Evolutionary conservation across 805 yeast species (phyloP).

Genomic region (Candida adriatica): DNA sequence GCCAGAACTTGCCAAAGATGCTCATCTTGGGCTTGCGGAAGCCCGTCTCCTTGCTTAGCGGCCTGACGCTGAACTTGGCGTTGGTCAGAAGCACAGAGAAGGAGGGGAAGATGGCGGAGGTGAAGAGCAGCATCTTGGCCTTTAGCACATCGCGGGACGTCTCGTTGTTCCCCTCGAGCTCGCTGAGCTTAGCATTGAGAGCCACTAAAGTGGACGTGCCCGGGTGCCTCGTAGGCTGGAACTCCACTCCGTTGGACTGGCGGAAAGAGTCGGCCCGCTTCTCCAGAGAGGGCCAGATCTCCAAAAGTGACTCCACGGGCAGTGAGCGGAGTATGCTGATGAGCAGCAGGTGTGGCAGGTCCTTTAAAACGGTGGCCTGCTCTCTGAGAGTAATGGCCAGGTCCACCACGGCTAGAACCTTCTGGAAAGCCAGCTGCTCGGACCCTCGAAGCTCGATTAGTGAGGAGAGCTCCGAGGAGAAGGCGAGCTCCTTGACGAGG

Average conservation of each 20-base stretch:
- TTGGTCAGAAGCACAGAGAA: conserved; percentile 11
- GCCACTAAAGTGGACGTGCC: conserved; percentile 11
- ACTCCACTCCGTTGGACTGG: conserved; percentile 1
- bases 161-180: conserved; percentile 12
- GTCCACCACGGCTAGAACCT: conserved; percentile 16
- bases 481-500: conserved; percentile 8
- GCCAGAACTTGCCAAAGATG: conserved; percentile 14
- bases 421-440: conserved; percentile 6
- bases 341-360: conserved; percentile 12
- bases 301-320: conserved; percentile 12
- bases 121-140: conserved; percentile 12
- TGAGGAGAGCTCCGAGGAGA: conserved; percentile 5
- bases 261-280: conserved; percentile 5
- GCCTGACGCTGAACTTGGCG: conserved; percentile 11
- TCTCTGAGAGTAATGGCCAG: conserved; percentile 11
- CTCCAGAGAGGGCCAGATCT: conserved; percentile 19
- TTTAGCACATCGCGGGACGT: conserved; percentile 14
- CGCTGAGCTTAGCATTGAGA: conserved; percentile 12
- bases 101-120: conserved; percentile 11
- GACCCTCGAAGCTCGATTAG: conserved; percentile 9
- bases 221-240: conserved; percentile 8
- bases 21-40: not conserved
- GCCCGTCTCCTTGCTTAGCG: conserved; percentile 9
- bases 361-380: conserved; percentile 4
- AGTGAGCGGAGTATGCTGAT: conserved; percentile 5